phyloP scores from a whole-genome alignment of 225 moss, liverwort and hornwort genomes.

The Neckera pumila region DNA sequence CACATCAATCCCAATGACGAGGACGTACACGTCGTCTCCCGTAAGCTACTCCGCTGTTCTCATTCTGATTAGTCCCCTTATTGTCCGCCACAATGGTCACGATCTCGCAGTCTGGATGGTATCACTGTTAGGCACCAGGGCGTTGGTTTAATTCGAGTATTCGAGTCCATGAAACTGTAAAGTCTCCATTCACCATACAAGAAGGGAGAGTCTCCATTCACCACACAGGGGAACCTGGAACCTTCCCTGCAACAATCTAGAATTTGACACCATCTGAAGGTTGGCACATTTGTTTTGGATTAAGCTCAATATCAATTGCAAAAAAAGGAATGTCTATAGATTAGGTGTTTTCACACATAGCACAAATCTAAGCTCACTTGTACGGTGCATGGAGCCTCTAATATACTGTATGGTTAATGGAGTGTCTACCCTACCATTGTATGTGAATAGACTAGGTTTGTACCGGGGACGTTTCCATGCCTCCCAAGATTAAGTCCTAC shows the following conservation, averaged over 20 bases:
- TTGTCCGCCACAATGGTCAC: background rate
- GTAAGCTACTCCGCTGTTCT: slow-evolving; percentile 2
- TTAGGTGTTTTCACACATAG: background rate
- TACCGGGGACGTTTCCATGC: no score
- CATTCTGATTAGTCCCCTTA: background rate
- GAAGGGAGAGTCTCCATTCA: background rate
- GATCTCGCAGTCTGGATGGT: background rate
- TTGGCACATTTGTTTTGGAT: background rate
- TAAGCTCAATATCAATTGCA: background rate
- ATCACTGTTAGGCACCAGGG: background rate
- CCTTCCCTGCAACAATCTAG: background rate
- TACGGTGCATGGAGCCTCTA: background rate
- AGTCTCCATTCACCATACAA: background rate
- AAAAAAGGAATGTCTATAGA: background rate
- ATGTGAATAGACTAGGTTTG: background rate
- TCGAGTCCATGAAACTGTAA: background rate
- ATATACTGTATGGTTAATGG: background rate
- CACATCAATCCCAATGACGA: background rate
- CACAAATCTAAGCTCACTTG: background rate
- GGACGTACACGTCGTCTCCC: background rate
- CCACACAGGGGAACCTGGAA: background rate
- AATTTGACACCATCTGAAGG: background rate
- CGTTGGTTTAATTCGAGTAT: background rate
- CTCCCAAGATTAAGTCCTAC: background rate
- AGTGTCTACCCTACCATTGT: background rate